phyloP scores from a whole-genome alignment of 2,329 filamentous ascomycete species.

The Ophiocordyceps unilateralis region DNA sequence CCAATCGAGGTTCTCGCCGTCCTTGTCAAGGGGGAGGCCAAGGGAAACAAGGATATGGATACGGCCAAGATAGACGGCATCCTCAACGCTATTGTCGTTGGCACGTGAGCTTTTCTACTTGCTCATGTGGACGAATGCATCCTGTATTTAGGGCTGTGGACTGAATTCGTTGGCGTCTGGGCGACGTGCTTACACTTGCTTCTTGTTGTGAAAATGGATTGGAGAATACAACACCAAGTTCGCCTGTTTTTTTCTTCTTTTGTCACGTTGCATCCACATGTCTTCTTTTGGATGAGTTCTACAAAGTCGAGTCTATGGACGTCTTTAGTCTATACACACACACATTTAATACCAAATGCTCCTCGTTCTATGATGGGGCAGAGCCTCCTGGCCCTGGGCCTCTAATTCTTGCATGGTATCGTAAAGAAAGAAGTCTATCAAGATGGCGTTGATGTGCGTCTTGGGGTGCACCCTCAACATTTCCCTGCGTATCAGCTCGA shows the following conservation, averaged over 20 bases:
- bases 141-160: neutral
- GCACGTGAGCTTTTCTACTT: conserved; percentile 9
- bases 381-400: conserved; percentile 33
- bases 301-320: too few species aligned
- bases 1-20: conserved; percentile 84
- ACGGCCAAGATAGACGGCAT: conserved; percentile 60
- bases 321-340: too few species aligned
- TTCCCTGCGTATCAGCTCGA: conserved; percentile 72
- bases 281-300: too few species aligned
- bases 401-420: conserved; percentile 85
- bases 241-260: too few species aligned
- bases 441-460: conserved; percentile 61
- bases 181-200: too few species aligned
- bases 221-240: too few species aligned
- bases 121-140: neutral
- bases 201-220: too few species aligned
- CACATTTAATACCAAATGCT: conserved; percentile 77
- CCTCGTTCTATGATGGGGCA: conserved; percentile 72
- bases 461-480: conserved; percentile 60
- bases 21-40: conserved; percentile 52
- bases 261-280: too few species aligned
- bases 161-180: too few species aligned
- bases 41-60: conserved; percentile 35
- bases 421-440: conserved; percentile 96
- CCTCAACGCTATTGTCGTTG: conserved; percentile 30